phyloP scores from a whole-genome alignment of 106 monocot genomes.

The Hemerocallis citrina region DNA sequence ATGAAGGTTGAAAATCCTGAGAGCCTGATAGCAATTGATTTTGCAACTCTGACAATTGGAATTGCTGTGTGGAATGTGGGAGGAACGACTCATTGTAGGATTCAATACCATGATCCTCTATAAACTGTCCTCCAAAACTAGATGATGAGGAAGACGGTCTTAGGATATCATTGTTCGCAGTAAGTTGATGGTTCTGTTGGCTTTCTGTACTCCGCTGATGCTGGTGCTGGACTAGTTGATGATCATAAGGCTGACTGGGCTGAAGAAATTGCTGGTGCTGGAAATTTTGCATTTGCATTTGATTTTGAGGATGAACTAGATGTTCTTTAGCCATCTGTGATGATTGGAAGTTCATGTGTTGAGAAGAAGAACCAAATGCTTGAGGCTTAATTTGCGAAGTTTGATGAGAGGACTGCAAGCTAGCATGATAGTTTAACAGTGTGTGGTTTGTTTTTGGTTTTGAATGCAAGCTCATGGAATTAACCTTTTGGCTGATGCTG shows the following conservation, averaged over 20 bases:
- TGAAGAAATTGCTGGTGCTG: constrained; percentile 49
- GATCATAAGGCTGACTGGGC: constrained; percentile 32
- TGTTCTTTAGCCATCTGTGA: constrained; percentile 31
- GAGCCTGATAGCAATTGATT: constrained; percentile 31
- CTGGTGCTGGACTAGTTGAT: constrained; percentile 20
- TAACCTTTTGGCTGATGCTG: constrained; percentile 42
- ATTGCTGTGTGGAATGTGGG: constrained; percentile 30
- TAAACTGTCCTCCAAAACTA: constrained; percentile 29
- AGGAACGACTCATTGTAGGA: constrained; percentile 31
- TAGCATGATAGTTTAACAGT: constrained; percentile 26
- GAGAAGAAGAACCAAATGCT: constrained; percentile 40
- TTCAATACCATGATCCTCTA: constrained; percentile 35
- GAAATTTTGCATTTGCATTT: constrained; percentile 37
- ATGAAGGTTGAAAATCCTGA: constrained; percentile 34
- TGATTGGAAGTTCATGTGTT: constrained; percentile 64
- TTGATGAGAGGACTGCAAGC: constrained; percentile 43
- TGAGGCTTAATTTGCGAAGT: constrained; percentile 34
- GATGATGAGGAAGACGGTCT: constrained; percentile 35
- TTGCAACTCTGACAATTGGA: constrained; percentile 41
- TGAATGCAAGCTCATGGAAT: constrained; percentile 35
- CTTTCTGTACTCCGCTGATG: constrained; percentile 26
- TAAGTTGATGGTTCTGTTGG: constrained; percentile 35
- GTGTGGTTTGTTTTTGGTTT: constrained; percentile 34
- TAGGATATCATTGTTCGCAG: constrained; percentile 23
- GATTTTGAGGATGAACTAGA: constrained; percentile 38